phyloP scores from a whole-genome alignment of 345 rosid genomes.

The Hypericum androsaemum region DNA sequence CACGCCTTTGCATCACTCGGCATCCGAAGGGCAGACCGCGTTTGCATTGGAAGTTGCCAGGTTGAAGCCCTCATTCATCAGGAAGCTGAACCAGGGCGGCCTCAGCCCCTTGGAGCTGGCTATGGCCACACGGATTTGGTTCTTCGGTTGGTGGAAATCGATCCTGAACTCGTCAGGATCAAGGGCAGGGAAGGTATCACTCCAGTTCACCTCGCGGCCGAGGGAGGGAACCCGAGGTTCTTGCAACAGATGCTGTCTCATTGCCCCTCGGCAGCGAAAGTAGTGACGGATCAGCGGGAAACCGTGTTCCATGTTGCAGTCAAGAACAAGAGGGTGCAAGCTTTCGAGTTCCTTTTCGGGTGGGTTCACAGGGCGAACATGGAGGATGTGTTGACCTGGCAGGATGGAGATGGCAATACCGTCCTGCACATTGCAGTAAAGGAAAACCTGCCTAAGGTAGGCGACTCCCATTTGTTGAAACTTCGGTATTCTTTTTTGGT shows the following conservation, averaged over 20 bases:
- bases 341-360: slow-evolving; percentile 5
- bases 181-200: slow-evolving; percentile 18
- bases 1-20: slow-evolving; percentile 31
- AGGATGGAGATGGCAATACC: slow-evolving; percentile 12
- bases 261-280: slow-evolving; percentile 18
- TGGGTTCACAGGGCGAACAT: neutral
- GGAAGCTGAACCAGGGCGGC: slow-evolving; percentile 21
- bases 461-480: too few species aligned
- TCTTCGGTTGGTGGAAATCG: neutral
- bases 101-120: slow-evolving; percentile 28
- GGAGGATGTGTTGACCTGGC: slow-evolving; percentile 5
- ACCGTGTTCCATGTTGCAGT: slow-evolving; percentile 19
- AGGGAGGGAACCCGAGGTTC: neutral
- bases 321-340: slow-evolving; percentile 3
- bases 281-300: slow-evolving; percentile 4
- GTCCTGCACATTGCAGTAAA: neutral
- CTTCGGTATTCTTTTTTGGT: too few species aligned
- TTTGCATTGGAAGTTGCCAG: slow-evolving; percentile 23
- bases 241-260: neutral
- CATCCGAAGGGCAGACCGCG: slow-evolving; percentile 16
- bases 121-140: slow-evolving; percentile 1
- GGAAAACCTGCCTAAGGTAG: too few species aligned
- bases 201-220: slow-evolving; percentile 7
- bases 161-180: slow-evolving; percentile 12
- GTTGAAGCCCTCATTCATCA: slow-evolving; percentile 28